Evolutionary conservation across 2,329 filamentous ascomycete genomes (phyloP).

Genomic region (Fusarium euwallaceae): DNA sequence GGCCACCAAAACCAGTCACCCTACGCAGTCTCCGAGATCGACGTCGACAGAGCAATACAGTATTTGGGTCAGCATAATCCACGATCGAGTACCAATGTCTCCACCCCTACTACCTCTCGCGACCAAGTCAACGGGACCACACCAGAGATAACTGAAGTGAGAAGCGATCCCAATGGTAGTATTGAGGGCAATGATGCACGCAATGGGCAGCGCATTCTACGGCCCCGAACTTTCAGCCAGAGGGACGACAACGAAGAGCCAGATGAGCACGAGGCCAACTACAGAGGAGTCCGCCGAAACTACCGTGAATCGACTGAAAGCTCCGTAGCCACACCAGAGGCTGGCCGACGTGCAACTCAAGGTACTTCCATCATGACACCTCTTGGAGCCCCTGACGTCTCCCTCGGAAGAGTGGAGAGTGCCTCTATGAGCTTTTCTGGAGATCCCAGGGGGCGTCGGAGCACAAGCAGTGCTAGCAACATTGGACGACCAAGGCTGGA

Average conservation of each 20-base stretch:
- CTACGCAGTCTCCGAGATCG: background rate
- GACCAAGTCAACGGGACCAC: background rate
- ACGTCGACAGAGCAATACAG: conserved; percentile 5
- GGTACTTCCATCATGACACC: conserved; percentile 4
- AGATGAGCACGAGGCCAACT: background rate
- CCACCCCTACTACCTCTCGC: background rate
- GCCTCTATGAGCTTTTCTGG: background rate
- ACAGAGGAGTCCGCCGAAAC: background rate
- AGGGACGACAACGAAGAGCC: background rate
- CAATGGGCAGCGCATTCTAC: background rate
- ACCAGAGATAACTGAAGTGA: background rate
- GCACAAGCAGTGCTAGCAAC: background rate
- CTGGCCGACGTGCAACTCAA: background rate
- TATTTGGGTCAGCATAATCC: background rate
- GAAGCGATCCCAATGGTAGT: background rate
- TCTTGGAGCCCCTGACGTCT: background rate
- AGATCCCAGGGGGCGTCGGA: background rate
- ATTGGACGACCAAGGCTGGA: background rate
- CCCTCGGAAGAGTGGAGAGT: background rate
- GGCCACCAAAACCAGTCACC: background rate
- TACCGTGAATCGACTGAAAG: background rate
- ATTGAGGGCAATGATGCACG: background rate
- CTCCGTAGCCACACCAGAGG: background rate
- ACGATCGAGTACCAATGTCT: background rate
- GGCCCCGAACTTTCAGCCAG: background rate